A percentile compares a stretch with the other conserved stretches of the same genome.
Conservation (phyloP, 2,329 filamentous ascomycete genomes). For the Orbilia javanica region DNA sequence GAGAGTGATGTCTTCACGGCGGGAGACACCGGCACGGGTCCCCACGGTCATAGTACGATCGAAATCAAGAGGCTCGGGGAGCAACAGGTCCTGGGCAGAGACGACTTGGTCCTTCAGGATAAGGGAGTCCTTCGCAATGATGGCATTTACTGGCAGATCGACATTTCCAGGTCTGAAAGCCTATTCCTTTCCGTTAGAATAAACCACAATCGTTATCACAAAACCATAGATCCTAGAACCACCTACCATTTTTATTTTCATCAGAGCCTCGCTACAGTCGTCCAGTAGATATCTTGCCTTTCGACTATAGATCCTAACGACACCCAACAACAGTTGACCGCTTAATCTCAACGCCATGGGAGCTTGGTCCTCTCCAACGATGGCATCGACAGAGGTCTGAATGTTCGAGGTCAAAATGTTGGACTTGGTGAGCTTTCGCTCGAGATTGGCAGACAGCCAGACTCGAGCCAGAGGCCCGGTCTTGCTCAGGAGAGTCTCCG, state of each 20-base stretch:
- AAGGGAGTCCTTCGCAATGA: conserved; percentile 84
- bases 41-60: conserved; percentile 67
- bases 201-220: background rate
- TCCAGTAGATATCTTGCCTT: conserved; percentile 97
- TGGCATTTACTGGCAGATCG: conserved; percentile 86
- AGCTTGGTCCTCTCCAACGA: conserved; percentile 91
- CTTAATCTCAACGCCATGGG: conserved; percentile 95
- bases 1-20: conserved; percentile 76
- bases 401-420: conserved; percentile 96
- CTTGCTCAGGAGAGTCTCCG: conserved; percentile 93
- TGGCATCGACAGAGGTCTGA: conserved; percentile 92
- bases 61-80: conserved; percentile 80
- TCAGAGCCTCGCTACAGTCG: conserved; percentile 95
- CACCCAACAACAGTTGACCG: conserved; percentile 91
- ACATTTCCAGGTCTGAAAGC: conserved; percentile 97
- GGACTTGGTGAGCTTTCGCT: conserved; percentile 97
- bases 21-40: conserved; percentile 64
- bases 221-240: background rate
- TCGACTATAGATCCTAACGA: conserved; percentile 96
- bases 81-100: conserved; percentile 90
- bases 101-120: conserved; percentile 91
- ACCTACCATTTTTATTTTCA: conserved; percentile 97
- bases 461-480: conserved; percentile 96
- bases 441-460: conserved; percentile 97
- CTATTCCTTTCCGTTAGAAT: conserved; percentile 67